Base-by-base conservation (phyloP, 805 yeast species). In the Monosporozyma siamensis region DNA sequence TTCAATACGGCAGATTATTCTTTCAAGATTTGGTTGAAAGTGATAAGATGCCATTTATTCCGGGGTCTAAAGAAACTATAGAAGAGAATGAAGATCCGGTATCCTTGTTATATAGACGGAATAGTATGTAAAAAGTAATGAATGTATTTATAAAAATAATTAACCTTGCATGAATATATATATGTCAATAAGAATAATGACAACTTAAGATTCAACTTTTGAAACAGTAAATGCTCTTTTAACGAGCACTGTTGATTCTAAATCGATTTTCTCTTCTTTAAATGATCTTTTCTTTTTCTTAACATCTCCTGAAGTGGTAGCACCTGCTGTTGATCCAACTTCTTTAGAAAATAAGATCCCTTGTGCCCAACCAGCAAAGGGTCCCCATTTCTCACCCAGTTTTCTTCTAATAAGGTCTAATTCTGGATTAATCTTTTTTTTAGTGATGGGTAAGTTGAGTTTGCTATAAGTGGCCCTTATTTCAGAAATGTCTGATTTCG, bases 311-410 rank as follows among this genome's bases (percentile, higher is more conserved):
- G 42, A 41, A 12, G 58, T 50, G 45, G 78, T 79, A 14, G 78
- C 62, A 1, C 92, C 92, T 53, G 79, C 80, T 43, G 83, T 74
- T 44, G 85, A 69, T 46, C 83, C 88, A 39, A 89, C 69, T 55
- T 88, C 96, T 5, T 88, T 85, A 0, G 97, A 82, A 63, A 89
- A 89, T 44, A 89, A 68, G 9, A 90, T 87, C n/a, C 90, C 82
- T 55, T 90, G 98, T 0, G 97, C 97, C 98, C 98, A 92, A 0
- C 98, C 98, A 2, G 98, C 97, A 58, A 82, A 83, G 1, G 74
- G 75, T 0, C 96, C 97, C 90, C 96, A 92, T 35, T 79, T 64
- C 0, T 70, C 69, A 36, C 72, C 69, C 58, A 90, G 80, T 56
- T 71, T 75, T 7, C 56, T 54, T 35, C 87, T 69, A 6, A 87